These are phyloP conservation scores for Aspergillus sp. DNA, from an alignment of 2,329 filamentous ascomycete species.

Conservation along the genomic window DNA sequence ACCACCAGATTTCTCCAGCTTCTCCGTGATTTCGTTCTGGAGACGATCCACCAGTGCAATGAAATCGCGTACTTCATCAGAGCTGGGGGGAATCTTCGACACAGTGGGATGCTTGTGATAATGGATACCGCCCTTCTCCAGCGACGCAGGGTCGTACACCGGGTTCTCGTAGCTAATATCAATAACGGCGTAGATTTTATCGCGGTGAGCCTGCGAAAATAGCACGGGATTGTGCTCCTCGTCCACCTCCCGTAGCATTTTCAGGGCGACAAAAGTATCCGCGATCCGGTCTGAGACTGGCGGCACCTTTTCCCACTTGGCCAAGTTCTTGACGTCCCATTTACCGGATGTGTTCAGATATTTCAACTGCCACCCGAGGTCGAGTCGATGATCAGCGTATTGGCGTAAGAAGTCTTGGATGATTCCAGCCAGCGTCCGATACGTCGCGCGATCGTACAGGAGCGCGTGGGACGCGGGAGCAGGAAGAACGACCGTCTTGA, in stretches of 20 bases:
- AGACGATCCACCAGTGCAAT: slow-evolving; percentile 59
- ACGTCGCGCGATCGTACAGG: slow-evolving; percentile 73
- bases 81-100: slow-evolving; percentile 78
- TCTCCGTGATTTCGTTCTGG: slow-evolving; percentile 52
- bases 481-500: slow-evolving; percentile 70
- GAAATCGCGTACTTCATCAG: slow-evolving; percentile 60
- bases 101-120: slow-evolving; percentile 90
- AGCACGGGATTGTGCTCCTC: slow-evolving; percentile 71
- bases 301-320: slow-evolving; percentile 79
- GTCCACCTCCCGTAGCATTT: slow-evolving; percentile 88
- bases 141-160: slow-evolving; percentile 75
- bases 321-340: slow-evolving; percentile 96
- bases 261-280: slow-evolving; percentile 81
- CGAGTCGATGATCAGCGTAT: slow-evolving; percentile 73
- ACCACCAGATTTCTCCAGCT: slow-evolving; percentile 45
- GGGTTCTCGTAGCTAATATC: slow-evolving; percentile 91
- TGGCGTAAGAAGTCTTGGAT: slow-evolving; percentile 77
- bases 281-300: slow-evolving; percentile 78
- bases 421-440: slow-evolving; percentile 73
- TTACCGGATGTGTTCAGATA: slow-evolving; percentile 86
- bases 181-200: slow-evolving; percentile 70
- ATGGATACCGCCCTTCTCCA: slow-evolving; percentile 64
- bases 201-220: slow-evolving; percentile 68
- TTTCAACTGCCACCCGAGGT: slow-evolving; percentile 85
- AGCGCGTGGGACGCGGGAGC: slow-evolving; percentile 78